Evolutionary conservation across 352 stramenopile species (phyloP), one percentile per base, ranked within the genome.

Genomic region (Globisporangium parvum): DNA sequence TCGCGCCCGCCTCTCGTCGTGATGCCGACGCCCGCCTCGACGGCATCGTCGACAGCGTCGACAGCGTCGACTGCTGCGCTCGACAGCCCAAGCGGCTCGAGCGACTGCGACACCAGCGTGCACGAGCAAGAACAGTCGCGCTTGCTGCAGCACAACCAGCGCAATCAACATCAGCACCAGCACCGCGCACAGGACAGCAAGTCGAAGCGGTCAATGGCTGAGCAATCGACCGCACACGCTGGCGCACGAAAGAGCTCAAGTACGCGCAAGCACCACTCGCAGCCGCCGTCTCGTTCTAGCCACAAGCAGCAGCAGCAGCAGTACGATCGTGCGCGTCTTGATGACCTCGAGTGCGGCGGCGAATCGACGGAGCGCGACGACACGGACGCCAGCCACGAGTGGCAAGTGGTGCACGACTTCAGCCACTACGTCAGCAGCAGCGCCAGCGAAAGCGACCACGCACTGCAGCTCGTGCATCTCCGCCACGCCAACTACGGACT

Each of bases 381-480:
- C 37, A 47, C 14, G 10, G 35, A 35, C 37, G 12, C 8, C 28
- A 56, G 40, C 18, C 48, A 57, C 45, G 51, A 63, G 44, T 67
- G 60, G 60, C 55, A 56, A 11, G 55, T 67, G 39, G 15, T 67
- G 28, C 55, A 41, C 20, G 47, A 55, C 24, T n/a, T 48, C 53
- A 44, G 31, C 20, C 12, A 35, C 6, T 51, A 56, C 31, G 46
- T 47, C 15, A 53, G 24, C 26, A 31, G 26, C 6, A 53, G 24
- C 14, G 4, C 41, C 1, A 33, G 39, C 24, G 37, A 53, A 37
- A 26, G 45, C 2, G 53, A 52, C 18, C 10, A 20, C 8, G 42
- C 68, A 0, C 42, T 85, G 23, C 69, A 89, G 55, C 37, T 89
- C 37, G 79, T 89, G 53, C 67, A 84, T 23, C 64, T 90, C 1